Conservation (phyloP, 148 eudicot species). For the Silene conica region DNA sequence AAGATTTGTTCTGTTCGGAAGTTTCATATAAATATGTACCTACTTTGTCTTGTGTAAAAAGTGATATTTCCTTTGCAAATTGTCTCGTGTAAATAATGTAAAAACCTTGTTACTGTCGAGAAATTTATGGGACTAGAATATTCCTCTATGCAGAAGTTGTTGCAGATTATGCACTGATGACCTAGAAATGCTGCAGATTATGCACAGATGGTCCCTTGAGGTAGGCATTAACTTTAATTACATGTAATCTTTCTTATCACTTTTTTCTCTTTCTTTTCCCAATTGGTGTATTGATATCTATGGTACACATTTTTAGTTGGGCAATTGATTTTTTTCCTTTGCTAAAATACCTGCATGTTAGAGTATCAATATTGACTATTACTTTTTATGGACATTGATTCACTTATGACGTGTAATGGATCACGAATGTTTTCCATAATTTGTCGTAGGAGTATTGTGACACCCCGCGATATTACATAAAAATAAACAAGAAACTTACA, state of each 20-base stretch:
- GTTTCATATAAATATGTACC: too few relatives aligned
- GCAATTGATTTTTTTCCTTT: background rate
- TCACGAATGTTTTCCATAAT: background rate
- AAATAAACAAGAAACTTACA: too few relatives aligned
- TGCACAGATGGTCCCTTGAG: slow-evolving; percentile 88
- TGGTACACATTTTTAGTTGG: background rate
- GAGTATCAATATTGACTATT: background rate
- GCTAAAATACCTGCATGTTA: background rate
- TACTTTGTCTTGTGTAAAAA: too few relatives aligned
- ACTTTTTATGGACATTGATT: background rate
- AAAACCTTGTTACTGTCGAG: background rate
- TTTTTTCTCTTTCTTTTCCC: background rate
- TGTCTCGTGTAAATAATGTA: background rate
- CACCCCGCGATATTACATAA: too few relatives aligned
- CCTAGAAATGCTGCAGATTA: too few relatives aligned
- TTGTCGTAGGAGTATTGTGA: slow-evolving; percentile 71
- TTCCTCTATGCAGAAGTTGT: background rate
- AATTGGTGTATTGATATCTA: background rate
- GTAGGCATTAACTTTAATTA: slow-evolving; percentile 26
- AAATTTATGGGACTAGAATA: background rate
- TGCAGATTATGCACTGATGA: background rate
- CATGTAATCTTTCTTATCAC: background rate
- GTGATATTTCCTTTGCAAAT: too few relatives aligned
- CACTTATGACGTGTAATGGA: background rate
- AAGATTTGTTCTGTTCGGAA: too few relatives aligned